These are phyloP conservation scores for Boletus reticuloceps DNA, from an alignment of 768 basidiomycete species.

Conservation along the genomic window DNA sequence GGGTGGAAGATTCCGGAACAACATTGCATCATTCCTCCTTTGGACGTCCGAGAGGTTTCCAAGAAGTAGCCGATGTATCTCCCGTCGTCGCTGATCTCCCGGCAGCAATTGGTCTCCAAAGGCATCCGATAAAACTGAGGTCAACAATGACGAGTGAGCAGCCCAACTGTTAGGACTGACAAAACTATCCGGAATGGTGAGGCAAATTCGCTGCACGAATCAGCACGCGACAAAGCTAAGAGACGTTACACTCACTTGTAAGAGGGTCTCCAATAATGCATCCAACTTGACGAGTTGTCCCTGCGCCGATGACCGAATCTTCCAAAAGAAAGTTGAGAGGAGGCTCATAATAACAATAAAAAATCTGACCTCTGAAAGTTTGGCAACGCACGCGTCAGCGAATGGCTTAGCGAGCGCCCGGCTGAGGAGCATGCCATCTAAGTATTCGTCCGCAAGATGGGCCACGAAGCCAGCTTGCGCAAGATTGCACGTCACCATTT, in stretches of 20 bases:
- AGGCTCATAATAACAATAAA: not conserved
- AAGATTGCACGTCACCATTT: conserved; percentile 73
- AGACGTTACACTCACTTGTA: conserved; percentile 50
- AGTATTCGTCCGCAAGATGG: conserved; percentile 76
- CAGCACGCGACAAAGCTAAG: not conserved
- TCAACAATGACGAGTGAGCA: conserved; percentile 35
- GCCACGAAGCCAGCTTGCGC: conserved; percentile 78
- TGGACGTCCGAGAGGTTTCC: conserved; percentile 69
- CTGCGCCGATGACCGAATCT: conserved; percentile 59
- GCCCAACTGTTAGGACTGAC: conserved; percentile 72
- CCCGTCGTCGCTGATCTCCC: conserved; percentile 34
- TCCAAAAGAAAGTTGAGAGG: not conserved
- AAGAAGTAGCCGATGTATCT: conserved; percentile 47
- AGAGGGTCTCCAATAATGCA: conserved; percentile 48
- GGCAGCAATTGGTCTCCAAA: conserved; percentile 25
- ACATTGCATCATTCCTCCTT: conserved; percentile 76
- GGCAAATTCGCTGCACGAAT: conserved; percentile 54
- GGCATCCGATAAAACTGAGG: conserved; percentile 37
- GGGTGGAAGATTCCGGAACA: conserved; percentile 65
- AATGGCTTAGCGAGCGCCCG: conserved; percentile 71
- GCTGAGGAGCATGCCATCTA: conserved; percentile 62
- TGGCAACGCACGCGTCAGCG: conserved; percentile 65
- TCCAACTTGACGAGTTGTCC: conserved; percentile 56
- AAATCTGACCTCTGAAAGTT: conserved; percentile 58
- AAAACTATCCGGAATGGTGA: conserved; percentile 72